Evolutionary conservation across 257 asterid genomes (phyloP).

Genomic region (Solanum piurae): DNA sequence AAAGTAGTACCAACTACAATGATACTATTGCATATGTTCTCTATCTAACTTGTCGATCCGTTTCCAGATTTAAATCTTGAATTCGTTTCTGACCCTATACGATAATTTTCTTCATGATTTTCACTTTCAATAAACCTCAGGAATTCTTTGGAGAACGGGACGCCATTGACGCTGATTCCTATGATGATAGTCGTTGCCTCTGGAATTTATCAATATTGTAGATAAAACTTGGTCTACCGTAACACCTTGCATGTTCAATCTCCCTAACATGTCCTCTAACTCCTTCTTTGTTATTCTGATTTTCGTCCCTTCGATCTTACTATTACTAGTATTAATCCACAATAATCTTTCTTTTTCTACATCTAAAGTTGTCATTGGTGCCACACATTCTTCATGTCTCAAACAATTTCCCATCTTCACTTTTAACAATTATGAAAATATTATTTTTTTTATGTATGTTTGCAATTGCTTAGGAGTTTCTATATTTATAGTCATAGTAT

Average conservation of each 20-base stretch:
- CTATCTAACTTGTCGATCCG: not conserved
- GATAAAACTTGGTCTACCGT: slow-evolving; percentile 36
- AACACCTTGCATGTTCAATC: slow-evolving; percentile 17
- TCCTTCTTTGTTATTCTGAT: slow-evolving; percentile 35
- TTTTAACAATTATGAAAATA: not conserved
- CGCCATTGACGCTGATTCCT: slow-evolving; percentile 23
- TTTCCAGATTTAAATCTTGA: not conserved
- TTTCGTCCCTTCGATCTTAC: slow-evolving; percentile 11
- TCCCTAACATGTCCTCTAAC: slow-evolving; percentile 30
- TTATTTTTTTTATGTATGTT: not conserved
- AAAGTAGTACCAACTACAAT: not conserved
- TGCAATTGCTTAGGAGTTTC: not conserved
- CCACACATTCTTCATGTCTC: slow-evolving; percentile 5
- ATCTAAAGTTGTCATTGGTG: not conserved
- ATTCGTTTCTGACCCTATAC: not conserved
- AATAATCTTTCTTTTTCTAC: slow-evolving; percentile 4
- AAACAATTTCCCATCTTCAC: slow-evolving; percentile 38
- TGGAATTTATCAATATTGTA: slow-evolving; percentile 12
- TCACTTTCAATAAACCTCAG: slow-evolving; percentile 19
- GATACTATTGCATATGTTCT: not conserved
- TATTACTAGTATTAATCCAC: not conserved
- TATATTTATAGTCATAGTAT: not conserved
- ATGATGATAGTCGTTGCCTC: not conserved
- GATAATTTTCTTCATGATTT: not conserved
- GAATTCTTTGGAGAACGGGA: slow-evolving; percentile 42